Evolutionary conservation across 495 filamentous ascomycete species (phyloP).

Genomic region (Corynascus novoguineensis): DNA sequence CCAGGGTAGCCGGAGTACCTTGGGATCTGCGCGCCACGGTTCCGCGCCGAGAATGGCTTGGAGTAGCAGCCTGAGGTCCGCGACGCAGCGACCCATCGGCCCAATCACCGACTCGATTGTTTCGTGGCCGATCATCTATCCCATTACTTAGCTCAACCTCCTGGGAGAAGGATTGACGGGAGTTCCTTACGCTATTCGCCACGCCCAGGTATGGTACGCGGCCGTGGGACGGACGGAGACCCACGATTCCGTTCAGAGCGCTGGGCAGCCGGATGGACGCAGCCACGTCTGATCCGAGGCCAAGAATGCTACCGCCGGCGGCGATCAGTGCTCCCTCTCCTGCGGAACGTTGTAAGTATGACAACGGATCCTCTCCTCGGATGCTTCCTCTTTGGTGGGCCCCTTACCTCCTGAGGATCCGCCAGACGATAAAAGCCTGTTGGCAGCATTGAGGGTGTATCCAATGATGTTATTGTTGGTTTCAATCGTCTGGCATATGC

Average conservation of each 20-base stretch:
- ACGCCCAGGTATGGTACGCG: constrained; percentile 47
- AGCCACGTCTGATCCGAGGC: constrained; percentile 67
- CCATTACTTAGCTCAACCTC: neutral
- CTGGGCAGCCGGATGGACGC: constrained; percentile 59
- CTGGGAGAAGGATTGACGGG: constrained; percentile 16
- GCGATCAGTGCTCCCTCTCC: constrained; percentile 47
- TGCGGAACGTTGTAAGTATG: neutral
- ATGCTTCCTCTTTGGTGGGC: no score
- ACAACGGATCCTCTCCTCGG: no score
- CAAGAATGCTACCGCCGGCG: constrained; percentile 39
- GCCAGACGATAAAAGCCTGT: constrained; percentile 56
- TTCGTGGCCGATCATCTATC: neutral
- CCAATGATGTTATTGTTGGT: constrained; percentile 63
- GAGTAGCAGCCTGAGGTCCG: neutral
- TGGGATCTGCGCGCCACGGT: neutral
- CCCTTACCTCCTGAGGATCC: constrained; percentile 58
- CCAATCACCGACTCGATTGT: neutral
- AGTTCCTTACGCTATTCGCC: constrained; percentile 19
- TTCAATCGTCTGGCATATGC: constrained; percentile 29
- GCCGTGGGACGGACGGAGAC: constrained; percentile 54
- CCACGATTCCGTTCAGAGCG: constrained; percentile 53
- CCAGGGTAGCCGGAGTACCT: neutral
- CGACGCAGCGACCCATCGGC: neutral
- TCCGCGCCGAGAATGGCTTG: neutral
- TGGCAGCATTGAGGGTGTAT: constrained; percentile 58